Percentiles rank a stretch among this genome's conserved stretches.
Conservation (phyloP, 192 early-diverging fungal species). For the Allomyces macrogynus region DNA sequence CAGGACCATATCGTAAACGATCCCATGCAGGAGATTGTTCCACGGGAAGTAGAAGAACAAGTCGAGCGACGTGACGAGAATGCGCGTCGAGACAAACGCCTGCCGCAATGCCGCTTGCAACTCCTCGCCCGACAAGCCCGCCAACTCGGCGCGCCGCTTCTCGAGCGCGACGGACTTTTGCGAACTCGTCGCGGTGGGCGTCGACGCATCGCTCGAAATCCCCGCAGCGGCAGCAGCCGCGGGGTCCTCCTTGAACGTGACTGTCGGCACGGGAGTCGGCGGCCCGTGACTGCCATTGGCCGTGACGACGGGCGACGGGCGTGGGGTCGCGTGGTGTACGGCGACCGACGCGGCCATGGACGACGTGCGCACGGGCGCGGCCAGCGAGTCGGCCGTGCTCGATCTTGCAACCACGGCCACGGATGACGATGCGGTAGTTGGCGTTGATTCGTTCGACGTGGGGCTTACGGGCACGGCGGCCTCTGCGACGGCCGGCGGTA, state of each 20-base stretch:
- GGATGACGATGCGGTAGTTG: conserved; percentile 10
- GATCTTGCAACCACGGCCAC: not conserved
- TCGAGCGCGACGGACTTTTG: no score
- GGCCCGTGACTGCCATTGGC: no score
- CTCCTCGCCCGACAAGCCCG: not conserved
- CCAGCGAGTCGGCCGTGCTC: not conserved
- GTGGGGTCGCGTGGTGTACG: not conserved
- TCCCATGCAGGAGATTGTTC: conserved; percentile 98
- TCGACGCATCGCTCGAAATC: no score
- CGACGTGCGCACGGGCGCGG: not conserved
- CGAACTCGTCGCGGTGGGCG: no score
- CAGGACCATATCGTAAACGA: conserved; percentile 96
- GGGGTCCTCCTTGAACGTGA: no score
- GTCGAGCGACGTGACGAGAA: conserved; percentile 28
- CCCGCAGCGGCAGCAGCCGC: no score
- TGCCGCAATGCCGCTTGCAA: not conserved
- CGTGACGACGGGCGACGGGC: no score
- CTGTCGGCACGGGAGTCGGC: no score
- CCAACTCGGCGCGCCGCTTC: not conserved
- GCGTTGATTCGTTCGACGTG: conserved; percentile 5
- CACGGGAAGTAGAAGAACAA: conserved; percentile 87
- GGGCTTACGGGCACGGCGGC: not conserved
- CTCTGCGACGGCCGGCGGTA: no score
- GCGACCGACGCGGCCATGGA: not conserved
- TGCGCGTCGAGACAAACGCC: not conserved